A percentile compares a stretch with the other conserved stretches of the same genome.
Evolutionary conservation across 768 basidiomycete species (phyloP).

Genomic region (Gloeopeniophorella convolvens): DNA sequence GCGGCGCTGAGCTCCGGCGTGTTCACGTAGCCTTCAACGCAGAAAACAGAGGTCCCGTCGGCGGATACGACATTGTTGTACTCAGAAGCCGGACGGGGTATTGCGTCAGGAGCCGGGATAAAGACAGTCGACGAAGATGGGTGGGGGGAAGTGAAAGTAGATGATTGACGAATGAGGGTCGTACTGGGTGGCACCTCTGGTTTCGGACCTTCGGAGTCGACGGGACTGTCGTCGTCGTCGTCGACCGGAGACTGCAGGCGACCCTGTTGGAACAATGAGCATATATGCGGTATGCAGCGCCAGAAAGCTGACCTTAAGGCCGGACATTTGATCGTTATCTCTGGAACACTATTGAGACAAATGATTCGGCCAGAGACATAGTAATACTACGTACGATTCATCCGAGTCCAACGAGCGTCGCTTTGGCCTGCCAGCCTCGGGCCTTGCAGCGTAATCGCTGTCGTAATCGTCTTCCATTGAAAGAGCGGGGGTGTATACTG

Average conservation of each 20-base stretch:
- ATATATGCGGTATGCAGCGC: too few species aligned
- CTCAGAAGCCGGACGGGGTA: neutral
- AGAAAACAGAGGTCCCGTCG: conserved; percentile 16
- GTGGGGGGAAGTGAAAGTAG: conserved; percentile 4
- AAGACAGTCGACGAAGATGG: neutral
- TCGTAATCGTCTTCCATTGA: neutral
- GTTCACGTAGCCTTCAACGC: conserved; percentile 17
- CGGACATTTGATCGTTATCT: neutral
- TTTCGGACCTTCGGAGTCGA: neutral
- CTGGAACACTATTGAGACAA: neutral
- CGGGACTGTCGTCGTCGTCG: conserved; percentile 5
- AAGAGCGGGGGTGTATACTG: neutral
- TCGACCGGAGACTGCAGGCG: neutral
- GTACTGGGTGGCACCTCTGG: neutral
- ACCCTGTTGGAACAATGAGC: neutral
- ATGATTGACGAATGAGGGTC: conserved; percentile 10
- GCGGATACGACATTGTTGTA: neutral
- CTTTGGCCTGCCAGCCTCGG: conserved; percentile 14
- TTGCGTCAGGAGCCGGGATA: too few species aligned
- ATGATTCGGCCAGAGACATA: neutral
- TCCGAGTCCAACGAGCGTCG: conserved; percentile 8
- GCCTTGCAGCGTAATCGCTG: conserved; percentile 17
- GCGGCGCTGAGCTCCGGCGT: conserved; percentile 15
- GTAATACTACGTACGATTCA: conserved; percentile 12
- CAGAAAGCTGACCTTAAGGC: neutral